phyloP scores from a whole-genome alignment of 371 early-diverging fungal genomes.

The Neoconidiobolus thromboides region DNA sequence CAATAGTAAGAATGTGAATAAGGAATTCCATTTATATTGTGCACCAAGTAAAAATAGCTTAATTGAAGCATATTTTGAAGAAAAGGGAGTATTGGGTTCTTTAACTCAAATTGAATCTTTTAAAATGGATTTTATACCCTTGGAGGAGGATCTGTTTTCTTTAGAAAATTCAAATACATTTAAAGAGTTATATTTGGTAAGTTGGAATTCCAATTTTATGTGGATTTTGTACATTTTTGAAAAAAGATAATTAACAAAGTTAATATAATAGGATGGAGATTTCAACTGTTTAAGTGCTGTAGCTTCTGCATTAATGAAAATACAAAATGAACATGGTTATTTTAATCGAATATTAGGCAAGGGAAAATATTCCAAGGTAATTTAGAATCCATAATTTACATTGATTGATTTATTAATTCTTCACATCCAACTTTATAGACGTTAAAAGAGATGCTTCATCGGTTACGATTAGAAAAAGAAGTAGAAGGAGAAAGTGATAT shows the following conservation, averaged over 20 bases:
- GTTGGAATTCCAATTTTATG: neutral
- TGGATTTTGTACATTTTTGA: too few relatives aligned
- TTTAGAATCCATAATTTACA: neutral
- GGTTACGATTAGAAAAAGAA: constrained; percentile 63
- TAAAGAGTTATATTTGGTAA: constrained; percentile 58
- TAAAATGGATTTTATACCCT: constrained; percentile 73
- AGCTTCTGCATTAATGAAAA: constrained; percentile 64
- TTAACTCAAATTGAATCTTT: constrained; percentile 48
- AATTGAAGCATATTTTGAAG: constrained; percentile 75
- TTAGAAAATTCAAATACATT: constrained; percentile 68
- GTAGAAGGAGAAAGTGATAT: constrained; percentile 22
- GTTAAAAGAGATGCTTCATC: constrained; percentile 55
- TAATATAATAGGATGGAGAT: constrained; percentile 49
- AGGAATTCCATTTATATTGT: constrained; percentile 48
- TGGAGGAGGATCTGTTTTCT: constrained; percentile 79
- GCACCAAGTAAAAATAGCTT: constrained; percentile 74
- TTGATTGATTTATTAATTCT: neutral
- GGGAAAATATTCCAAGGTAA: constrained; percentile 61
- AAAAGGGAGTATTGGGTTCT: constrained; percentile 76
- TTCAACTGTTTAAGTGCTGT: constrained; percentile 53
- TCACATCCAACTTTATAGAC: constrained; percentile 15
- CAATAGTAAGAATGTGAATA: constrained; percentile 10
- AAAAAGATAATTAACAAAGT: neutral
- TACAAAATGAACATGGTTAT: constrained; percentile 67
- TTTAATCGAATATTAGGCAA: constrained; percentile 80